phyloP scores from a whole-genome alignment of 2,329 filamentous ascomycete genomes.

The Diaporthe citri region DNA sequence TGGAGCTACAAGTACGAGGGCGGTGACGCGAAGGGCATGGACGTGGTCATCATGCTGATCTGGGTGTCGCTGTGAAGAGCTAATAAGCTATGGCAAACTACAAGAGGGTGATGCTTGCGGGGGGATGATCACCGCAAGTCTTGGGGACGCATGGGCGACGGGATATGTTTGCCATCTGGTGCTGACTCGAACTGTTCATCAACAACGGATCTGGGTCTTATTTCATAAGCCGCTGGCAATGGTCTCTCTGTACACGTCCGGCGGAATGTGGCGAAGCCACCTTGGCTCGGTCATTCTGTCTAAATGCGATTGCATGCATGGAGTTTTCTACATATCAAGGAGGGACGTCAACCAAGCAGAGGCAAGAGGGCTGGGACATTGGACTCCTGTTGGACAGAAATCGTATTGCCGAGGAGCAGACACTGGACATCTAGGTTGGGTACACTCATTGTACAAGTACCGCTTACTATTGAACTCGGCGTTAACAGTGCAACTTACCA shows the following conservation, averaged over 20 bases:
- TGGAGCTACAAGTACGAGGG: slow-evolving; percentile 89
- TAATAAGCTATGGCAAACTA: too few species aligned
- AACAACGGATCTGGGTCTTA: neutral
- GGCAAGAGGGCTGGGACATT: neutral
- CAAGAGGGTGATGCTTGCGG: neutral
- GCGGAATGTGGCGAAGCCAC: neutral
- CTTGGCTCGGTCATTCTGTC: neutral
- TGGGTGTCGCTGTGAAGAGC: slow-evolving; percentile 76
- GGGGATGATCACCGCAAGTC: neutral
- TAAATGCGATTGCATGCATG: slow-evolving; percentile 16
- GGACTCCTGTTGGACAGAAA: neutral
- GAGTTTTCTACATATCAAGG: slow-evolving; percentile 18
- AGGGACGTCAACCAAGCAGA: neutral
- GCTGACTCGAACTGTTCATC: neutral
- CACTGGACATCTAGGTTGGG: slow-evolving; percentile 8
- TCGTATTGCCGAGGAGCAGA: neutral
- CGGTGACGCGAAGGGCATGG: slow-evolving; percentile 74
- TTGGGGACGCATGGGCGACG: neutral
- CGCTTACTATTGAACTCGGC: neutral
- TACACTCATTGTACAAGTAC: slow-evolving; percentile 12
- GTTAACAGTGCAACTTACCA: neutral
- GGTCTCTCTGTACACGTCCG: neutral
- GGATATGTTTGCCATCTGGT: neutral
- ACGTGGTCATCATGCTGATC: slow-evolving; percentile 79
- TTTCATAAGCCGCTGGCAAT: neutral